phyloP scores from a whole-genome alignment of 2,329 filamentous ascomycete species.

The Ophiognomonia clavigignenti-juglandacearum region DNA sequence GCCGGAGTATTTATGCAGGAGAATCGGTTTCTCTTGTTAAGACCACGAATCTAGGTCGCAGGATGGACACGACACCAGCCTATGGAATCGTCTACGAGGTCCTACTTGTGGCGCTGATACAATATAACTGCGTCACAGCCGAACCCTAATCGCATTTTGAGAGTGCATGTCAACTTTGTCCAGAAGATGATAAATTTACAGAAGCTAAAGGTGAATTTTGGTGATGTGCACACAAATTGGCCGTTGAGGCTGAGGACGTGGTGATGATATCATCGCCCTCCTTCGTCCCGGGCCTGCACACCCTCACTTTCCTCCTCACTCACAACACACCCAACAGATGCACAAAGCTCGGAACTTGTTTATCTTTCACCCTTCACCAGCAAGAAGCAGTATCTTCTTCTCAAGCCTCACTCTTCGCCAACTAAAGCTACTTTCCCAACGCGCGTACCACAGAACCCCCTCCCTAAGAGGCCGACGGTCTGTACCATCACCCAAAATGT shows the following conservation, averaged over 20 bases:
- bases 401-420: neutral
- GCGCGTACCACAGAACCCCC: neutral
- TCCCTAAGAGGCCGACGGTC: neutral
- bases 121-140: too few species aligned
- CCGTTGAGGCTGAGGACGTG: neutral
- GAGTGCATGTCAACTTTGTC: too few species aligned
- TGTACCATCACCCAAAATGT: constrained; percentile 28
- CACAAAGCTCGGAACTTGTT: too few species aligned
- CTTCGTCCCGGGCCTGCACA: neutral
- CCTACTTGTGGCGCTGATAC: too few species aligned
- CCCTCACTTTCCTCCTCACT: neutral
- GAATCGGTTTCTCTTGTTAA: neutral
- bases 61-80: too few species aligned
- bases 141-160: neutral
- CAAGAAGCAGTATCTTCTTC: neutral
- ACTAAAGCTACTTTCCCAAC: neutral
- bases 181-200: too few species aligned
- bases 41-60: too few species aligned
- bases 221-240: neutral
- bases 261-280: neutral
- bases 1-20: neutral
- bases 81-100: too few species aligned
- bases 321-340: neutral
- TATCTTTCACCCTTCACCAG: neutral
- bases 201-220: too few species aligned